Conservation (phyloP, 139 green algal genomes). For the Ostreobium quekettii region DNA sequence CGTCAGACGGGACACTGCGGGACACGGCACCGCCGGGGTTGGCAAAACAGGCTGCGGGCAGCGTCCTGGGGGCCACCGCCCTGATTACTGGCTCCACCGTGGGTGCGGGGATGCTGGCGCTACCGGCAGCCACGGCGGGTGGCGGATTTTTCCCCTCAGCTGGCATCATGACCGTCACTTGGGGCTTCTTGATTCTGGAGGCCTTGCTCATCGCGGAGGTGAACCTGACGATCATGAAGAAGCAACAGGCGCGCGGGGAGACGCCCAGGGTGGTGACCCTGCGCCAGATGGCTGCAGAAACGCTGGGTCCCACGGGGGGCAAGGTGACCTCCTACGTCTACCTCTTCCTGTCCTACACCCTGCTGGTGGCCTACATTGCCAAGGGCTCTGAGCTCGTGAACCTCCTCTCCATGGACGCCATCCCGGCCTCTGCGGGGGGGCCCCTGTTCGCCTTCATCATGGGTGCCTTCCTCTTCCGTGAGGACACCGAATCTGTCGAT, state of each 20-base stretch:
- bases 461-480: slow-evolving; percentile 28
- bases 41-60: slow-evolving; percentile 3
- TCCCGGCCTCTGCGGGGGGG: slow-evolving; percentile 1
- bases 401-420: background rate
- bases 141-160: slow-evolving; percentile 31
- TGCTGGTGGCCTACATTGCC: slow-evolving; percentile 59
- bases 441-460: slow-evolving; percentile 16
- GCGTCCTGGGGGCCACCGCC: slow-evolving; percentile 41
- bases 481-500: slow-evolving; percentile 24
- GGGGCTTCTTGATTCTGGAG: slow-evolving; percentile 44
- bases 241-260: slow-evolving; percentile 3
- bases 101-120: slow-evolving; percentile 42
- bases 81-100: slow-evolving; percentile 57
- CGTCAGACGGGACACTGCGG: too few relatives aligned
- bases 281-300: slow-evolving; percentile 45
- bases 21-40: too few relatives aligned
- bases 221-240: slow-evolving; percentile 34
- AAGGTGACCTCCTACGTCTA: slow-evolving; percentile 36
- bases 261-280: slow-evolving; percentile 35
- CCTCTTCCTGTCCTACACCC: slow-evolving; percentile 42
- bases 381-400: slow-evolving; percentile 43
- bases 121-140: slow-evolving; percentile 25
- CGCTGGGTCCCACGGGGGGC: slow-evolving; percentile 36
- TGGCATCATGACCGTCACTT: slow-evolving; percentile 54
- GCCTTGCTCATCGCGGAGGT: slow-evolving; percentile 65